Evolutionary conservation across 2,329 filamentous ascomycete species (phyloP).

Genomic region (Cladosporium sp.): DNA sequence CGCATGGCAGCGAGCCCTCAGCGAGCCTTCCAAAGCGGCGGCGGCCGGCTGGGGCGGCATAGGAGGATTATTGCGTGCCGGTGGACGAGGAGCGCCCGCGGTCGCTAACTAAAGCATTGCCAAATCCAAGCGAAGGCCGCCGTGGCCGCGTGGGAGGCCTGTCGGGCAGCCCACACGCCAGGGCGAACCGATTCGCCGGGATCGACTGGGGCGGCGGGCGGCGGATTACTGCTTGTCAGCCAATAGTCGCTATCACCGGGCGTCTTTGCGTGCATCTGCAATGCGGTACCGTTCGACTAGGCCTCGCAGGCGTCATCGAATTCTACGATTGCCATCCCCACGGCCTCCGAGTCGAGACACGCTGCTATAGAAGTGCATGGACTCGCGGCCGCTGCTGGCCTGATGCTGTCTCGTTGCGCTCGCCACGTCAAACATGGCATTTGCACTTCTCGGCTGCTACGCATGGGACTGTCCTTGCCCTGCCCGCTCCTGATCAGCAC

Average conservation of each 20-base stretch:
- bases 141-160: conserved; percentile 7
- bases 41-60: conserved; percentile 6
- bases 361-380: no score
- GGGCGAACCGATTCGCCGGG: conserved; percentile 5
- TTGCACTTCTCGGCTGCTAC: neutral
- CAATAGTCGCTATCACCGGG: neutral
- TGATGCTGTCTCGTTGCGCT: neutral
- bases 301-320: neutral
- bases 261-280: neutral
- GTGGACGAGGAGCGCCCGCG: neutral
- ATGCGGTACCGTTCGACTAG: conserved; percentile 4
- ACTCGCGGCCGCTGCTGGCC: neutral
- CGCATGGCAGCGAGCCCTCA: neutral
- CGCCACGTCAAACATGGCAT: conserved; percentile 4
- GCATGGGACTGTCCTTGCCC: neutral
- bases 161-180: conserved; percentile 7
- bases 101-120: neutral
- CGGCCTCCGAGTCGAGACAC: no score
- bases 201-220: neutral
- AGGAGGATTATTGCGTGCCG: neutral
- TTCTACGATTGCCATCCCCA: neutral
- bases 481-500: conserved; percentile 8
- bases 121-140: neutral
- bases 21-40: neutral
- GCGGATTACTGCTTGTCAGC: no score